phyloP scores from a whole-genome alignment of 805 yeast genomes.

The Starmerella apis region DNA sequence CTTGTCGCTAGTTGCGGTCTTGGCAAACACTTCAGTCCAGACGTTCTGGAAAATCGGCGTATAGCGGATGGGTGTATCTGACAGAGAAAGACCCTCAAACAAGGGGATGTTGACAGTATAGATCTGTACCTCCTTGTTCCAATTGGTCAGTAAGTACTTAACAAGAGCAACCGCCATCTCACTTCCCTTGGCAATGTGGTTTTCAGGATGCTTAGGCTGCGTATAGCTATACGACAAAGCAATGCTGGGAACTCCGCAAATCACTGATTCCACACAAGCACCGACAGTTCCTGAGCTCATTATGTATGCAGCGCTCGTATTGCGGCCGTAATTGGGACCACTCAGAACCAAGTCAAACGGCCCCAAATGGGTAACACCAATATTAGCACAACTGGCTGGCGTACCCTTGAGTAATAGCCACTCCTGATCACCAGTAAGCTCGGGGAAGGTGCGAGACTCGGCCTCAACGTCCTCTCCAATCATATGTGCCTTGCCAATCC shows the following conservation, averaged over 20 bases:
- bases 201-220: slow-evolving; percentile 39
- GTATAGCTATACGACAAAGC: slow-evolving; percentile 82
- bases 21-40: slow-evolving; percentile 59
- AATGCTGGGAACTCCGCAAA: slow-evolving; percentile 51
- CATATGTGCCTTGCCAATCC: slow-evolving; percentile 97
- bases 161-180: slow-evolving; percentile 54
- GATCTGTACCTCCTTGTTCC: slow-evolving; percentile 54
- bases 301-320: slow-evolving; percentile 78
- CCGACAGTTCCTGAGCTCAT: slow-evolving; percentile 93
- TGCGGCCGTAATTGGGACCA: slow-evolving; percentile 94
- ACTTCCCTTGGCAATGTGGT: slow-evolving; percentile 53
- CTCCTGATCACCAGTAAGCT: slow-evolving; percentile 30
- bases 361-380: slow-evolving; percentile 65
- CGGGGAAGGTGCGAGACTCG: slow-evolving; percentile 36
- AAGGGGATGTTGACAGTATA: slow-evolving; percentile 82
- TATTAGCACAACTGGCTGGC: slow-evolving; percentile 90
- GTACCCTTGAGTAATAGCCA: slow-evolving; percentile 89
- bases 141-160: slow-evolving; percentile 45
- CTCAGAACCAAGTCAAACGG: slow-evolving; percentile 76
- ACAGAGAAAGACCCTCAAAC: slow-evolving; percentile 37
- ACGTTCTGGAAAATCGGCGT: slow-evolving; percentile 72
- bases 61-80: slow-evolving; percentile 54
- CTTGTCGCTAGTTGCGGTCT: slow-evolving; percentile 4
- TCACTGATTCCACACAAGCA: slow-evolving; percentile 88
- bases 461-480: slow-evolving; percentile 40